Base-by-base conservation (phyloP, 1,284 basidiomycete species). In the Trametes pubescens region DNA sequence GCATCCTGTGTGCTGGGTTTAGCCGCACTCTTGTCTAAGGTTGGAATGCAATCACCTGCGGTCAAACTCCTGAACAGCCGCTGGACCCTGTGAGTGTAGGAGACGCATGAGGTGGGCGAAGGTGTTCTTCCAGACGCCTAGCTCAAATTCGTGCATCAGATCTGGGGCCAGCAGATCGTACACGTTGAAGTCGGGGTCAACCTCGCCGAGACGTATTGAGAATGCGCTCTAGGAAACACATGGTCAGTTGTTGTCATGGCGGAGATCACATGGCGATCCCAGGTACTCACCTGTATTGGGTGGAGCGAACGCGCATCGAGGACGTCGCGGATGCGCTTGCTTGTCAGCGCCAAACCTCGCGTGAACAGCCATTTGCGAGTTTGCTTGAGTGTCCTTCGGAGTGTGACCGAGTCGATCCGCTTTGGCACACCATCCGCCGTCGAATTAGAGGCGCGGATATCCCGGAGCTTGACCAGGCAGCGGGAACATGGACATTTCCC, bases 61-160 rank as follows among this genome's bases (percentile, higher is more conserved):
- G 24, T 49, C 13, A 5, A 49, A 16, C 13, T 49, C 47, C 24
- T 51, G 16, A 13, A 37, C 13, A 3, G 26, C n/a, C 13, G 16
- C 4, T 24, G 18, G 22, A 21, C 24, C 26, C 40, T 8, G 18
- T 32, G 62, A 49, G 38, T 51, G 8, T 3, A 59, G 13, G 2
- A 59, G 38, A 0, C 38, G 54, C 0, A 59, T 35, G 10, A 71
- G 37, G 29, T 70, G 69, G 0, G 58, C 60, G 32, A 66, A 65
- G 0, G 54, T 51, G 0, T 44, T 48, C 51, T 70, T 80, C 77
- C 79, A 81, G 0, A 77, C 71, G 0, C 78, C 79, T 0, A 80
- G 62, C 57, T 80, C 77, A 32, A 77, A 68, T 58, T 80, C 76
- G 56, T 81, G 79, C 63, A 81, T 32, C 3, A 79, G 34, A 61